A percentile compares a stretch with the other conserved stretches of the same genome.
Evolutionary conservation across 345 rosid species (phyloP).

Genomic region (Jatropha curcas): DNA sequence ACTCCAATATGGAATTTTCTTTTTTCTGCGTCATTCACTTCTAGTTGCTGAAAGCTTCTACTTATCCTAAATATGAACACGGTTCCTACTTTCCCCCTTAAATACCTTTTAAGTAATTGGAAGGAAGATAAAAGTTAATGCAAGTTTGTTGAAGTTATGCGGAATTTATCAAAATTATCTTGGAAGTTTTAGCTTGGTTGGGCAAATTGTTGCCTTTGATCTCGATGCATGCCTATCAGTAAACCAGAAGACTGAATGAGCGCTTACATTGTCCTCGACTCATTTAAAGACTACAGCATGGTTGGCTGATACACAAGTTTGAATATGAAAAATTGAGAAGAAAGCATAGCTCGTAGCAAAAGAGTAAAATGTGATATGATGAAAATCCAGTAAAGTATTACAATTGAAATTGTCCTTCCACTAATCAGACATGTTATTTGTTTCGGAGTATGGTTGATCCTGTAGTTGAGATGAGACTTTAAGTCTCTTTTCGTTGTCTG

Average conservation of each 20-base stretch:
- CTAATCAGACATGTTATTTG: background rate
- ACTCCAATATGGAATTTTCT: no score
- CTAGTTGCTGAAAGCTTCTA: no score
- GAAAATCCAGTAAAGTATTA: background rate
- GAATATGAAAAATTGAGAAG: background rate
- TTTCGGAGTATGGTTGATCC: background rate
- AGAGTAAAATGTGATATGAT: background rate
- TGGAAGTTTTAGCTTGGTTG: background rate
- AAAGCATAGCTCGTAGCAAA: background rate
- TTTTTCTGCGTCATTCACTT: no score
- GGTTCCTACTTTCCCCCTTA: background rate
- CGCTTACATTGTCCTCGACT: background rate
- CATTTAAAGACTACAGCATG: background rate
- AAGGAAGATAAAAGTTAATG: background rate
- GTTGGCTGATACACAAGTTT: background rate
- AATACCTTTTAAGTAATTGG: background rate
- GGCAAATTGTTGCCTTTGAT: background rate
- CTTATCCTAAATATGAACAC: no score
- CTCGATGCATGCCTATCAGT: background rate
- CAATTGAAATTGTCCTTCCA: background rate
- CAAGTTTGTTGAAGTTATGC: no score
- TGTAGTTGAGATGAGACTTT: background rate
- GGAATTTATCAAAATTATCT: no score
- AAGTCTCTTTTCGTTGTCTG: background rate
- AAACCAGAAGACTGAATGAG: background rate